phyloP scores from a whole-genome alignment of 345 rosid species.

The Eutrema heterophyllum region DNA sequence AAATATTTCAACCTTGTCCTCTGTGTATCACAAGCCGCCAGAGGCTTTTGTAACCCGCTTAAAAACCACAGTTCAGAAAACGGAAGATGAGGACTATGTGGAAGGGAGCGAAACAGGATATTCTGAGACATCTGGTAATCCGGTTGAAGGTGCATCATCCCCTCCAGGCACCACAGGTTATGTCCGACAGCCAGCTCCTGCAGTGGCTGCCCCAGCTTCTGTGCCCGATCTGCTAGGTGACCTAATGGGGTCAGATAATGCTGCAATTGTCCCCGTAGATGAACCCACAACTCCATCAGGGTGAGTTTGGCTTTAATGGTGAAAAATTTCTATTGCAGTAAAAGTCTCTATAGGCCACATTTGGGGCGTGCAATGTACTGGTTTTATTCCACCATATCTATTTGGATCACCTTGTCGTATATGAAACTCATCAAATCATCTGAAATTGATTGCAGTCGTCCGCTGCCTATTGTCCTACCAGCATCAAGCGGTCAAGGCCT shows the following conservation, averaged over 20 bases:
- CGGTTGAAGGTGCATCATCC: slow-evolving; percentile 48
- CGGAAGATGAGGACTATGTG: slow-evolving; percentile 85
- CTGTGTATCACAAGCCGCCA: slow-evolving; percentile 95
- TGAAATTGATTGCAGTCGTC: slow-evolving; percentile 50
- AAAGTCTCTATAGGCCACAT: neutral
- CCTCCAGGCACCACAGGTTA: slow-evolving; percentile 48
- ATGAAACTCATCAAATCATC: slow-evolving; percentile 10
- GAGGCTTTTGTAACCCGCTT: slow-evolving; percentile 86
- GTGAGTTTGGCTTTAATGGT: slow-evolving; percentile 40
- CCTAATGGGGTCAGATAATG: slow-evolving; percentile 61
- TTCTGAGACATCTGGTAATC: slow-evolving; percentile 55
- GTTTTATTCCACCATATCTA: neutral
- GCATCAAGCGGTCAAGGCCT: slow-evolving; percentile 62
- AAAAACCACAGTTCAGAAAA: slow-evolving; percentile 60
- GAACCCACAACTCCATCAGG: slow-evolving; percentile 56
- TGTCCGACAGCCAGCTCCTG: slow-evolving; percentile 42
- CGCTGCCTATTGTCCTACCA: slow-evolving; percentile 64
- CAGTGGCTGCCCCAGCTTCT: slow-evolving; percentile 44
- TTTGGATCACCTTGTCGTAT: neutral
- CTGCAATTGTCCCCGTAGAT: slow-evolving; percentile 74
- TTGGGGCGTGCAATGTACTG: neutral
- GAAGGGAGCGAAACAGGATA: slow-evolving; percentile 64
- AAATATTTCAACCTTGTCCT: slow-evolving; percentile 86
- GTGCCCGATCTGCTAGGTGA: slow-evolving; percentile 91
- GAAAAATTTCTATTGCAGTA: neutral